Base-by-base conservation (phyloP, 2,329 filamentous ascomycete genomes). In the Cercospora zeae-maydis region DNA sequence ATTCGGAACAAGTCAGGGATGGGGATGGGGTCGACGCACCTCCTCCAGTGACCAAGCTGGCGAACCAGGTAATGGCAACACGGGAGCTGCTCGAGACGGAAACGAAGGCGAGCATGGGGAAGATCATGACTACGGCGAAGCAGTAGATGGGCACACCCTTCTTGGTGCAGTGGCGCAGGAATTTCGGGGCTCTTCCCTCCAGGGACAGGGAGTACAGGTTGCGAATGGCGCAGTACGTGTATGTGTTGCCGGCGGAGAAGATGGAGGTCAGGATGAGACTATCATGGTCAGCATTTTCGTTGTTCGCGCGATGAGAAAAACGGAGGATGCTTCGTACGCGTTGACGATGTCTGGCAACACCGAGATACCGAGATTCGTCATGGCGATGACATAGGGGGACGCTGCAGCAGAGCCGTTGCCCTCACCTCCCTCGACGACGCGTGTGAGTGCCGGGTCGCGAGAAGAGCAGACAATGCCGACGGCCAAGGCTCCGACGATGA, bases 61-160 rank as follows among this genome's bases (percentile, higher is more conserved):
- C 78, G 56, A 87, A 70, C 74, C 75, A 77, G 31, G 60, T 71
- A 14, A 77, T 65, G 9, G 72, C 75, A 33, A 70, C 64, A 7
- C 68, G 64, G 7, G 75, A 73, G 31, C 69, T 63, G 42, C 64
- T 72, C 21, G 66, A 70, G 45, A 77, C 72, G 10, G 69, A 67
- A 27, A 75, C 64, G 68, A 78, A 77, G 6, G 71, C 65, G 21
- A 78, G 67, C 45, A 75, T 67, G 1, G 74, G 73, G 65, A 78
- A 77, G 61, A 73, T 59, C 72, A 77, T 75, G 57, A 83, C 81
- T 5, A 85, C 67, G 34, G 65, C 69, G 73, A 87, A 85, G 70
- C 81, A 83, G 72, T 81, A 86, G 67, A 87, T 81, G 9, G 85
- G 85, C 0, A 87, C 85, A 71, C 87, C 87, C 10, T 82, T 81